Conservation (phyloP, 495 filamentous ascomycete genomes). For the Diplogelasinospora grovesii region DNA sequence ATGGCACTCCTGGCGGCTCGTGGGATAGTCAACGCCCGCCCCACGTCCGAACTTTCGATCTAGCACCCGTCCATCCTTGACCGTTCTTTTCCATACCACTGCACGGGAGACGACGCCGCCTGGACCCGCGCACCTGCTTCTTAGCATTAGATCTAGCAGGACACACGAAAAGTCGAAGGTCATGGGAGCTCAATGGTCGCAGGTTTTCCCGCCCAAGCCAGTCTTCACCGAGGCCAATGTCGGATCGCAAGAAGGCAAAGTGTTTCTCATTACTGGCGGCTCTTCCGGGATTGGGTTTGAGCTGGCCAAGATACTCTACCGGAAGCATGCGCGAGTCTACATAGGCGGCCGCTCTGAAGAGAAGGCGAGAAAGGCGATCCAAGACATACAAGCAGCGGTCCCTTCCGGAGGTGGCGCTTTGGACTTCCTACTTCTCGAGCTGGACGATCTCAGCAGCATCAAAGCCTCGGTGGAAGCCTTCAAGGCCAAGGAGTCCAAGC, state of each 20-base stretch:
- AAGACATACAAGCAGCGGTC: constrained; percentile 11
- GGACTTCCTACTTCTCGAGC: constrained; percentile 20
- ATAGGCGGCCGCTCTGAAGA: constrained; percentile 35
- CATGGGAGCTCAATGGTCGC: too few species aligned
- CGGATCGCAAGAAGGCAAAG: constrained; percentile 16
- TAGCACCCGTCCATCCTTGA: too few species aligned
- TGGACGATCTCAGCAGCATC: constrained; percentile 21
- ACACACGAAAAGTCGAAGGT: too few species aligned
- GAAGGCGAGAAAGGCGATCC: constrained; percentile 17
- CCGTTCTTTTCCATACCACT: too few species aligned
- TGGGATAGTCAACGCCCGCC: too few species aligned
- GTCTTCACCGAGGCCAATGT: constrained; percentile 21
- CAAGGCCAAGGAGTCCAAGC: constrained; percentile 15
- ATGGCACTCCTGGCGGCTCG: too few species aligned
- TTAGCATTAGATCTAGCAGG: too few species aligned
- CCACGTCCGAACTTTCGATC: too few species aligned
- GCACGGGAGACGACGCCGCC: too few species aligned
- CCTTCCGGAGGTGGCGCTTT: constrained; percentile 14
- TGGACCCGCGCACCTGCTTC: too few species aligned
- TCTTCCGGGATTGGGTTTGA: constrained; percentile 37
- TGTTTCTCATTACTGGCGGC: constrained; percentile 42
- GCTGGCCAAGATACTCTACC: constrained; percentile 37
- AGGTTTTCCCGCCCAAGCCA: constrained; percentile 21
- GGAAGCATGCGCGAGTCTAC: constrained; percentile 34
- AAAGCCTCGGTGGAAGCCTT: constrained; percentile 17